Conservation (phyloP, 495 filamentous ascomycete genomes). For the Hamigera avellanea region DNA sequence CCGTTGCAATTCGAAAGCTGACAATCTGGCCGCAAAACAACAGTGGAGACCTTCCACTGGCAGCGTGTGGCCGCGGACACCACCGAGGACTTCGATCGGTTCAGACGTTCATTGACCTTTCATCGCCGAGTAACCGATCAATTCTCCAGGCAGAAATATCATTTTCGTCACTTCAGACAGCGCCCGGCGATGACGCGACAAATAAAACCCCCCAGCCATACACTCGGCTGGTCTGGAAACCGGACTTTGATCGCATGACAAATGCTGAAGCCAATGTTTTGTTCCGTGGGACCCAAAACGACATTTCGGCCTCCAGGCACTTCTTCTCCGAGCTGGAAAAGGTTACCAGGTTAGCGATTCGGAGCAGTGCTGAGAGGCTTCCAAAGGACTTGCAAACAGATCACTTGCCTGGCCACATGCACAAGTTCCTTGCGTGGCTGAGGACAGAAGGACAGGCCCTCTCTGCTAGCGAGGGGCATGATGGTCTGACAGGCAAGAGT, state of each 20-base stretch:
- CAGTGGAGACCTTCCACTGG: too few species aligned
- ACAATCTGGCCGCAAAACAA: too few species aligned
- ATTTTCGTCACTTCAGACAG: too few species aligned
- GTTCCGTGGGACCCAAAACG: not conserved
- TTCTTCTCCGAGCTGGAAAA: not conserved
- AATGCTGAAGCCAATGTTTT: constrained; percentile 5
- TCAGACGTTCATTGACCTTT: too few species aligned
- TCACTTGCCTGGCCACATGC: not conserved
- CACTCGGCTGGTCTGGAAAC: constrained; percentile 5
- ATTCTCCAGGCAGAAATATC: too few species aligned
- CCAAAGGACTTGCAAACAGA: not conserved
- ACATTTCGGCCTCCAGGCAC: not conserved
- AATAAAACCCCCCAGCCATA: not conserved
- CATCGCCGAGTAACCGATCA: too few species aligned
- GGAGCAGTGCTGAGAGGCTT: not conserved
- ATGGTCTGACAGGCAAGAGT: not conserved
- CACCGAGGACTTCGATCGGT: too few species aligned
- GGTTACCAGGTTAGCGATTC: not conserved
- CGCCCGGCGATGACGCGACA: too few species aligned
- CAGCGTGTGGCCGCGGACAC: too few species aligned
- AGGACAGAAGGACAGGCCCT: not conserved
- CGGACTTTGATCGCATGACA: constrained; percentile 9
- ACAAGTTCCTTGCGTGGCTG: not conserved
- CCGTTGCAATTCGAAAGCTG: too few species aligned
- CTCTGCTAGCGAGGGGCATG: not conserved